phyloP scores from a whole-genome alignment of 345 rosid species.

The Streptanthus diversifolius region DNA sequence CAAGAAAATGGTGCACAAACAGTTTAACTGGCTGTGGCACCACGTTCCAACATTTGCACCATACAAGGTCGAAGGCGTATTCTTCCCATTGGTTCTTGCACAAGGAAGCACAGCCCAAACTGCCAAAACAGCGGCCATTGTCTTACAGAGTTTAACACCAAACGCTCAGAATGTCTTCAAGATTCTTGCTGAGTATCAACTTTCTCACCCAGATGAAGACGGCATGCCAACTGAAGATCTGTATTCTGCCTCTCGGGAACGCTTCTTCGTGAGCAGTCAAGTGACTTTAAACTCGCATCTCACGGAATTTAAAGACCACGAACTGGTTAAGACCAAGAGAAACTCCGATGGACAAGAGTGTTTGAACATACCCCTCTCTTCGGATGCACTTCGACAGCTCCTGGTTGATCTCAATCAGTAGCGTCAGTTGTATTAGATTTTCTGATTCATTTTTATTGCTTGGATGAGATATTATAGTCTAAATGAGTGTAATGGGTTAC shows the following conservation, averaged over 20 bases:
- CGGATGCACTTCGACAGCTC: constrained; percentile 63
- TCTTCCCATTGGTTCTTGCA: constrained; percentile 77
- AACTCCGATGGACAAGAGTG: constrained; percentile 87
- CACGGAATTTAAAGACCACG: constrained; percentile 93
- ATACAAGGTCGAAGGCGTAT: constrained; percentile 76
- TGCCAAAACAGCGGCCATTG: constrained; percentile 86
- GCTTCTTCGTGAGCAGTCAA: constrained; percentile 86
- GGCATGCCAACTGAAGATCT: constrained; percentile 74
- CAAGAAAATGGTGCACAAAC: constrained; percentile 93
- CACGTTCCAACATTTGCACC: constrained; percentile 88
- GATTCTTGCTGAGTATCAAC: constrained; percentile 75
- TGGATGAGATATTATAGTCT: not conserved
- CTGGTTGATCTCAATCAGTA: constrained; percentile 56
- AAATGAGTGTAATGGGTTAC: not conserved
- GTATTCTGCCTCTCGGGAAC: constrained; percentile 66
- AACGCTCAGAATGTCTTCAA: constrained; percentile 89
- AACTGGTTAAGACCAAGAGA: constrained; percentile 74
- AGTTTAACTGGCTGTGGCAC: constrained; percentile 89
- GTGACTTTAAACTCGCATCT: constrained; percentile 82
- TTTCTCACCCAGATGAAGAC: constrained; percentile 82
- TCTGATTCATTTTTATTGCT: not conserved
- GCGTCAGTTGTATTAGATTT: not conserved
- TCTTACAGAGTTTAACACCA: constrained; percentile 87
- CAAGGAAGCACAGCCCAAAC: constrained; percentile 61
- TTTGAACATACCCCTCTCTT: constrained; percentile 64